A percentile compares a stretch with the other conserved stretches of the same genome.
phyloP scores from a whole-genome alignment of 164 flowering plant species.

The Litsea cubeba region DNA sequence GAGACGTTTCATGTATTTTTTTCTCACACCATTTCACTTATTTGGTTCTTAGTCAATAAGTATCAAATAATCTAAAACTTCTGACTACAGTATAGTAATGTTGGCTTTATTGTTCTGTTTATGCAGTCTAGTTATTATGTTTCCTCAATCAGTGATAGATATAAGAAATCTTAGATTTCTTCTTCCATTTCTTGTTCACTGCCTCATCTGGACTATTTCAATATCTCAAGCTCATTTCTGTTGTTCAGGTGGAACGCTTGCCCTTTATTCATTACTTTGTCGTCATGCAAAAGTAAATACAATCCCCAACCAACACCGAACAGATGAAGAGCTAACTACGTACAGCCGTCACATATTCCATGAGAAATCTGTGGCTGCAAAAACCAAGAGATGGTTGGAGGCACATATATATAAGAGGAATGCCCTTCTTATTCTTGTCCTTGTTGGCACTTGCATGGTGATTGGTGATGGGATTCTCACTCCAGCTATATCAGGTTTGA shows the following conservation, averaged over 20 bases:
- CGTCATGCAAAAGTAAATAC: slow-evolving; percentile 84
- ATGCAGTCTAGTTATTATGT: background rate
- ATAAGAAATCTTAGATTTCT: background rate
- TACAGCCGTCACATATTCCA: slow-evolving; percentile 65
- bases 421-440: slow-evolving; percentile 75
- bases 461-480: slow-evolving; percentile 98
- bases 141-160: background rate
- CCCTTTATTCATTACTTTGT: slow-evolving; percentile 90
- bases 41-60: too few relatives aligned
- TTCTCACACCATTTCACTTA: too few relatives aligned
- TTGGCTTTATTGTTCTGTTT: background rate
- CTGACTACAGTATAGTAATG: too few relatives aligned
- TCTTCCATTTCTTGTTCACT: too few relatives aligned
- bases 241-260: slow-evolving; percentile 87
- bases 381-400: slow-evolving; percentile 88
- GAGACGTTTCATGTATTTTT: too few relatives aligned
- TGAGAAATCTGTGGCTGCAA: slow-evolving; percentile 87
- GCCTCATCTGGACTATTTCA: too few relatives aligned
- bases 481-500: slow-evolving; percentile 87
- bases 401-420: slow-evolving; percentile 43
- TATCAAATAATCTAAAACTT: too few relatives aligned
- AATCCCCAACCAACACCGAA: slow-evolving; percentile 88
- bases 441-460: slow-evolving; percentile 94
- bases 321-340: slow-evolving; percentile 90
- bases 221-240: background rate